Base-by-base conservation (phyloP, 495 filamentous ascomycete species). In the Neurospora sp. region DNA sequence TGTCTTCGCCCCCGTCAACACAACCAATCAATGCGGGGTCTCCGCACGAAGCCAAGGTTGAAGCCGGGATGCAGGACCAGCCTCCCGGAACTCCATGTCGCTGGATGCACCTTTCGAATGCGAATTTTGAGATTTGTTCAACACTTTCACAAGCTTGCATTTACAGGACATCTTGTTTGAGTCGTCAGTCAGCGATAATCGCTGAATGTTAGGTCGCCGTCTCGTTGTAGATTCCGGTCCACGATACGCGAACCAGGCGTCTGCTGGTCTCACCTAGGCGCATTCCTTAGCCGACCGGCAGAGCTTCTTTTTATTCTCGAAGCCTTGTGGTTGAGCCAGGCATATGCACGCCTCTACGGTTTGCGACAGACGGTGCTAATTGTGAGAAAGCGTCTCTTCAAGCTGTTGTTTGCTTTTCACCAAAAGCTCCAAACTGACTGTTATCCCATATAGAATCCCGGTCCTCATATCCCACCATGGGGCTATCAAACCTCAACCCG, bases 401-500 rank as follows among this genome's bases (percentile, higher is more conserved):
- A 35, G 53, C 7, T 11, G 14, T 61, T 31, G 27, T 61, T 35
- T 61, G 22, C 53, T 18, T 61, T 35, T 27, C 27, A 35, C 3
- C 53, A 4, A 31, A 61, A 35, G 7, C 27, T 22, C 22, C 14
- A 12, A 61, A 35, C 53, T 61, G 22, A 61, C 53, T 61, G 14
- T 18, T 61, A 61, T 61, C 3, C 53, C 12, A 35, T 61, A 27
- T 61, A 61, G 53, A 9, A 61, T 16, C 27, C 14, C 27, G 6
- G 12, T 35, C 14, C 27, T 16, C 27, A 16, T 35, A 59, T n/a
- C 39, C 41, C 8, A 59, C 48, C 20, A 82, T 82, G 80, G 80
- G 79, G 37, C 69, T 82, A 11, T 41, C 73, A 8, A 74, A 75
- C 41, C 70, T 75, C 70, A 82, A 78, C 69, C 74, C 76, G 39